Evolutionary conservation across 2,329 filamentous ascomycete species (phyloP).

Genomic region (Pseudogymnoascus sp.): DNA sequence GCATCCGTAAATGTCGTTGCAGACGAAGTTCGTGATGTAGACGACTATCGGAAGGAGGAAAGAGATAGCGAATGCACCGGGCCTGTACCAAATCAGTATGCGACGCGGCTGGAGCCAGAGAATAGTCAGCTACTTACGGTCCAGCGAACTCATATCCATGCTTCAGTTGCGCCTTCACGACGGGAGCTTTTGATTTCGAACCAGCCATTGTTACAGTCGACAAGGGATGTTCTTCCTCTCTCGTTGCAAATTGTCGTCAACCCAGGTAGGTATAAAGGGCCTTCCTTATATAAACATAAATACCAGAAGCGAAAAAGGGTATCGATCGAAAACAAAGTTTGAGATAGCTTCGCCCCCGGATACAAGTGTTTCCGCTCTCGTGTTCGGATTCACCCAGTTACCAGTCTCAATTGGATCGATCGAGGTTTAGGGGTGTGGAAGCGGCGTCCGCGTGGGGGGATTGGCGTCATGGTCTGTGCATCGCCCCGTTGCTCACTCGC

Average conservation of each 20-base stretch:
- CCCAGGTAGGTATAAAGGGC: neutral
- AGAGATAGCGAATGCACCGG: constrained; percentile 68
- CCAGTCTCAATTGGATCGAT: neutral
- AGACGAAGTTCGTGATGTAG: constrained; percentile 73
- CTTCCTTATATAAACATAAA: neutral
- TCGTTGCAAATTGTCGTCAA: neutral
- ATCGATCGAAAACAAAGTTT: neutral
- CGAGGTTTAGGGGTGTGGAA: neutral
- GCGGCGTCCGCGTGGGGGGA: neutral
- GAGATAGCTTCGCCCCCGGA: neutral
- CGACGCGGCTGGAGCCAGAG: neutral
- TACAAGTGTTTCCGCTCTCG: neutral
- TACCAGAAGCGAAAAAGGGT: neutral
- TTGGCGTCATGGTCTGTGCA: neutral
- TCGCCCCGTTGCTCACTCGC: neutral
- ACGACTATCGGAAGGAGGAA: constrained; percentile 72
- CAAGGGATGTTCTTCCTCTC: neutral
- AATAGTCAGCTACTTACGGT: constrained; percentile 21
- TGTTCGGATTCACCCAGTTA: neutral
- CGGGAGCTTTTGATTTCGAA: constrained; percentile 14
- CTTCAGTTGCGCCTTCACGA: constrained; percentile 17
- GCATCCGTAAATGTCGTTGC: constrained; percentile 89
- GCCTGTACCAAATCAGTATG: constrained; percentile 38
- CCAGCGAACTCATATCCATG: constrained; percentile 30
- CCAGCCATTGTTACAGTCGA: neutral